Evolutionary conservation across 495 filamentous ascomycete species (phyloP).

Genomic region (Penicillium parvum): DNA sequence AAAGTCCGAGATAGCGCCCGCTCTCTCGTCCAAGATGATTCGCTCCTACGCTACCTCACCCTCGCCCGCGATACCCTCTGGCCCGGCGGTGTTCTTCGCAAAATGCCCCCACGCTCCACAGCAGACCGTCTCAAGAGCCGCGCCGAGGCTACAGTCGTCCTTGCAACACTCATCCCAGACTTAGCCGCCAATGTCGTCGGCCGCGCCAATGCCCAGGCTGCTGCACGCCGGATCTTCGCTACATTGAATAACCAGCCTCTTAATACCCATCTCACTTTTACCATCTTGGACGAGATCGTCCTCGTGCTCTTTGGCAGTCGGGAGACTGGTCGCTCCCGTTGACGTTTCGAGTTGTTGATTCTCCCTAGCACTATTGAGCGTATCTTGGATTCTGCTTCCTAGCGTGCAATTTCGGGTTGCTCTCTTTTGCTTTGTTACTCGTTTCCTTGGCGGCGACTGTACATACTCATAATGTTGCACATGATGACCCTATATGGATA

Average conservation of each 20-base stretch:
- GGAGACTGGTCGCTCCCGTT: conserved; percentile 18
- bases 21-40: conserved; percentile 67
- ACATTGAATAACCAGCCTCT: conserved; percentile 68
- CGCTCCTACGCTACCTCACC: conserved; percentile 67
- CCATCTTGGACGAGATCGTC: conserved; percentile 73
- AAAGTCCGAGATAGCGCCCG: conserved; percentile 81
- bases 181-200: conserved; percentile 82
- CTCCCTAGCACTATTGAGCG: not conserved
- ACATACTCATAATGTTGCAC: conserved; percentile 8
- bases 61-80: conserved; percentile 72
- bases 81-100: conserved; percentile 62
- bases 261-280: conserved; percentile 74
- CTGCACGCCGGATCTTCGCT: conserved; percentile 73
- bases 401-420: too few species aligned
- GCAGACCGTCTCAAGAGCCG: conserved; percentile 66
- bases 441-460: too few species aligned
- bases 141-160: conserved; percentile 69
- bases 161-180: conserved; percentile 77
- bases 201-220: conserved; percentile 76
- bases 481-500: too few species aligned
- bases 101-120: conserved; percentile 46
- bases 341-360: too few species aligned
- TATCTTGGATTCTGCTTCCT: not conserved
- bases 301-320: conserved; percentile 62
- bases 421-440: too few species aligned